Evolutionary conservation across 345 rosid species (phyloP), one percentile per base, ranked within the genome.

Genomic region (Zanthoxylum bungeanum): DNA sequence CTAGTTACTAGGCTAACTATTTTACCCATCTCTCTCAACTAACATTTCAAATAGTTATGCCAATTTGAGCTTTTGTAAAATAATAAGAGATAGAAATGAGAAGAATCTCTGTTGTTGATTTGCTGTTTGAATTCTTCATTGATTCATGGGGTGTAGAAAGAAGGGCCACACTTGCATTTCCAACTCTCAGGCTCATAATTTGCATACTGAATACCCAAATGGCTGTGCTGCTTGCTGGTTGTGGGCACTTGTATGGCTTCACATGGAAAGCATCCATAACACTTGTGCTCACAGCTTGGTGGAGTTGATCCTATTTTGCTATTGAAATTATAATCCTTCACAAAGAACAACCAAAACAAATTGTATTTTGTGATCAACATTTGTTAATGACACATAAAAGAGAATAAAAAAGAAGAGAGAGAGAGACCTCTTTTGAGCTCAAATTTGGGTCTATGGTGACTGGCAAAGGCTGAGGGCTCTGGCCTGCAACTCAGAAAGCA

Each of bases 181-280:
- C 96, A 93, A 0, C 91, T 85, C 73, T 87, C 92, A 40, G 98
- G 98, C 61, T 91, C 87, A 69, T 91, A 93, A 78, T 89, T 91
- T 31, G 97, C 78, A 64, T 88, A 91, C 58, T 85, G 79, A 28
- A 84, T 67, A 64, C 73, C 80, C 68, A 84, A 72, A 39, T 73
- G 78, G 69, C 49, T 52, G 40, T 49, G 80, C 10, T 73, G 80
- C 21, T 76, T 69, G 73, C 64, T 73, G 64, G 64, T 83, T 28
- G 89, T 78, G 3, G 97, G 97, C 68, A 91, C 91, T 73, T 91
- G 90, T 60, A 83, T 50, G 33, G 98, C 83, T 79, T 87, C 85
- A 75, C 98, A 93, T 37, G 96, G 96, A 17, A 62, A 78, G 85
- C 98, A 93, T 2, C 92, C 95, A 65, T 59, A 75, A 44, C 98